Conservation (phyloP, 805 yeast genomes). For the Starmerella vitae region DNA sequence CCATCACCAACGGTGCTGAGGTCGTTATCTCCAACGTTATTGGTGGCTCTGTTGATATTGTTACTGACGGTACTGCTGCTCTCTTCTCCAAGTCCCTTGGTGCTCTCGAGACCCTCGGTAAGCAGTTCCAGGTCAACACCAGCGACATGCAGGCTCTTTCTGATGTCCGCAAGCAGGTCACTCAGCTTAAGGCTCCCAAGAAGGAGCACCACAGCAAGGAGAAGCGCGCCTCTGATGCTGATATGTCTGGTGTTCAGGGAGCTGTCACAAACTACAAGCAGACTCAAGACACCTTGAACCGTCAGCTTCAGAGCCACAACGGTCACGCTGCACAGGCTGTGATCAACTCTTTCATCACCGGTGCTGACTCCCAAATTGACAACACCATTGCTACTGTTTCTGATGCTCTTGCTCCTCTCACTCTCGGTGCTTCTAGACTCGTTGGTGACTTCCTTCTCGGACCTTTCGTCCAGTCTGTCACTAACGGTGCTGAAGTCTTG, state of each 20-base stretch:
- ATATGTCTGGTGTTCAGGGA: conserved; percentile 17
- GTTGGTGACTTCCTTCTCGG: conserved; percentile 21
- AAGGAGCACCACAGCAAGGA: background rate
- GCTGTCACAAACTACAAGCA: conserved; percentile 18
- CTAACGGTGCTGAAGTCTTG: conserved; percentile 25
- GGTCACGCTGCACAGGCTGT: conserved; percentile 22
- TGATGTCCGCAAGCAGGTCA: conserved; percentile 15
- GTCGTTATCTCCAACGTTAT: conserved; percentile 22
- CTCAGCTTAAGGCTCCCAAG: conserved; percentile 3
- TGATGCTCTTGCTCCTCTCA: conserved; percentile 10
- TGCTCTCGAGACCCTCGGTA: conserved; percentile 19
- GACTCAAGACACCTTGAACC: conserved; percentile 17
- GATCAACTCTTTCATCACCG: conserved; percentile 23
- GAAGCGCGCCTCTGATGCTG: conserved; percentile 14
- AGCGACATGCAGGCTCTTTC: conserved; percentile 7
- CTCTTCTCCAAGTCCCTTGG: conserved; percentile 16
- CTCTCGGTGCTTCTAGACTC: conserved; percentile 15
- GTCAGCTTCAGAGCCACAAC: conserved; percentile 16
- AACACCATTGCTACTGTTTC: conserved; percentile 22
- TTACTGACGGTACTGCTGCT: conserved; percentile 22
- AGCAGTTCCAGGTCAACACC: conserved; percentile 10
- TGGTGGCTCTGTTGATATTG: conserved; percentile 22
- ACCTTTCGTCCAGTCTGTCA: conserved; percentile 25
- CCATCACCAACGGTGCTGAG: conserved; percentile 26
- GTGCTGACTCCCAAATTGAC: conserved; percentile 27